Evolutionary conservation across 2,329 filamentous ascomycete genomes (phyloP).

Genomic region (Didymella segeticola): DNA sequence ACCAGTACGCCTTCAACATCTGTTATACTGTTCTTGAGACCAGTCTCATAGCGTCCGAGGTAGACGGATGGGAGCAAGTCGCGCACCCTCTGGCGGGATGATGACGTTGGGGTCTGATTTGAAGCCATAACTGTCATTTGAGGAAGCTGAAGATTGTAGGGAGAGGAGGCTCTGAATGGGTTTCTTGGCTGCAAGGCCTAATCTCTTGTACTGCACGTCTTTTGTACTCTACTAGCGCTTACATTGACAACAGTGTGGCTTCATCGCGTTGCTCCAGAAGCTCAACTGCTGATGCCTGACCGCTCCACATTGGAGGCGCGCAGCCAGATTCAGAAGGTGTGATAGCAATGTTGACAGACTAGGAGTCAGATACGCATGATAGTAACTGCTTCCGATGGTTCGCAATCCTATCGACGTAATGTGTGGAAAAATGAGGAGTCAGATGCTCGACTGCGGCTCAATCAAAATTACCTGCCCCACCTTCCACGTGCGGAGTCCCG

Average conservation of each 20-base stretch:
- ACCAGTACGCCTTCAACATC: slow-evolving; percentile 54
- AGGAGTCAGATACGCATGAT: background rate
- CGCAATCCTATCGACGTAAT: background rate
- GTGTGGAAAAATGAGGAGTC: background rate
- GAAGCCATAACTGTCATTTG: slow-evolving; percentile 17
- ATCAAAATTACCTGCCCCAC: background rate
- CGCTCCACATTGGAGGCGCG: background rate
- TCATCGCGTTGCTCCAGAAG: background rate
- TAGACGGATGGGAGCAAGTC: slow-evolving; percentile 48
- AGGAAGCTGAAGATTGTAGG: background rate
- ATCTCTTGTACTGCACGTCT: background rate
- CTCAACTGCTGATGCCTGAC: background rate
- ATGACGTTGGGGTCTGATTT: background rate
- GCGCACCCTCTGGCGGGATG: slow-evolving; percentile 45
- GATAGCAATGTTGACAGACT: background rate
- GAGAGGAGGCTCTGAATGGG: background rate
- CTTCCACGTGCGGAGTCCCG: background rate
- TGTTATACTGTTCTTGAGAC: slow-evolving; percentile 53
- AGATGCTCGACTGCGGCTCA: background rate
- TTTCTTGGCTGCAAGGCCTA: background rate
- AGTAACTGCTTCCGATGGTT: background rate
- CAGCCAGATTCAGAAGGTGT: slow-evolving; percentile 3
- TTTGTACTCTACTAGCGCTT: background rate
- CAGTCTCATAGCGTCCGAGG: slow-evolving; percentile 48
- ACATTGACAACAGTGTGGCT: background rate